phyloP scores from a whole-genome alignment of 208 protist genomes.

The Angomonas desouzai region DNA sequence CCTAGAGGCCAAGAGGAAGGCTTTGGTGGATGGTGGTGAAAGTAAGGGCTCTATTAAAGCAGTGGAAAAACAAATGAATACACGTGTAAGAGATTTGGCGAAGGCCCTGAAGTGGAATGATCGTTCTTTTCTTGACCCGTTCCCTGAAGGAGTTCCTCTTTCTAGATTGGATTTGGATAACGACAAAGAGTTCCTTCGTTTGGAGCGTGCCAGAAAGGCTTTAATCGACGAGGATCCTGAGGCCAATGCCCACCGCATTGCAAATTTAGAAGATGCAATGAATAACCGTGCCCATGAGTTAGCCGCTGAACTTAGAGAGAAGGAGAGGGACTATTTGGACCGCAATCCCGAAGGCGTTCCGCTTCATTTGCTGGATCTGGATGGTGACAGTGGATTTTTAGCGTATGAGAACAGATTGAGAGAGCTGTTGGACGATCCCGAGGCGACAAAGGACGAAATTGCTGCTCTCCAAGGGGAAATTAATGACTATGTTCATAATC shows the following conservation, averaged over 20 bases:
- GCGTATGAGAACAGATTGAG: slow-evolving; percentile 14
- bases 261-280: slow-evolving; percentile 22
- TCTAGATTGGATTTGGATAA: slow-evolving; percentile 24
- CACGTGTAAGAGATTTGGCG: slow-evolving; percentile 25
- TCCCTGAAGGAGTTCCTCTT: slow-evolving; percentile 20
- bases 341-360: slow-evolving; percentile 20
- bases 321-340: slow-evolving; percentile 19
- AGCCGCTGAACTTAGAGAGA: slow-evolving; percentile 13
- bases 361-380: slow-evolving; percentile 17
- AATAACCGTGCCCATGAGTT: slow-evolving; percentile 26
- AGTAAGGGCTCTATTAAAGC: slow-evolving; percentile 10
- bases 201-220: slow-evolving; percentile 2
- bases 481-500: slow-evolving; percentile 27
- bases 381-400: slow-evolving; percentile 17
- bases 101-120: slow-evolving; percentile 23
- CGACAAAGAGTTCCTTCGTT: slow-evolving; percentile 1
- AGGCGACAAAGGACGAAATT: slow-evolving; percentile 48
- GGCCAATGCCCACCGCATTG: slow-evolving; percentile 18
- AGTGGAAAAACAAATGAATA: slow-evolving; percentile 10
- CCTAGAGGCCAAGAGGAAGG: slow-evolving; percentile 22
- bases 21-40: slow-evolving; percentile 10
- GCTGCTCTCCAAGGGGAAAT: slow-evolving; percentile 57
- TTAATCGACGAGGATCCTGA: slow-evolving; percentile 15
- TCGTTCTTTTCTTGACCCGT: slow-evolving; percentile 19
- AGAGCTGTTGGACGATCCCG: slow-evolving; percentile 48